These are phyloP conservation scores for Tylopilus sp. DNA, from an alignment of 768 basidiomycete genomes.

Conservation along the genomic window DNA sequence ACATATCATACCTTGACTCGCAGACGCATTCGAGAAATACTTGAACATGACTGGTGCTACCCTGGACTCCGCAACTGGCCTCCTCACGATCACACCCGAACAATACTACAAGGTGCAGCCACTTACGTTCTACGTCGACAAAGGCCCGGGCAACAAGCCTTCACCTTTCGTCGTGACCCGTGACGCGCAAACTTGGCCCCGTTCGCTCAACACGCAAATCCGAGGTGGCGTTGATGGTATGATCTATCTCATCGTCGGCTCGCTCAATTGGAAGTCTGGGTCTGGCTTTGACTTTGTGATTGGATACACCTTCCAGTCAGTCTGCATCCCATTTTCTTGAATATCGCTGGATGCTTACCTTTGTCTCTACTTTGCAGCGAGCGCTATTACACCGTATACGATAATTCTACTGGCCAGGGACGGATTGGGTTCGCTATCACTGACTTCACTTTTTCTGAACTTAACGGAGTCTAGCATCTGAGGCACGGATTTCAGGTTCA, in stretches of 20 bases:
- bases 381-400: too few species aligned
- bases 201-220: background rate
- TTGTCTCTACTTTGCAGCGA: too few species aligned
- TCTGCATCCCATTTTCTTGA: too few species aligned
- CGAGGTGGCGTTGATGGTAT: background rate
- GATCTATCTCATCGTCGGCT: background rate
- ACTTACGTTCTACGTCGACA: background rate
- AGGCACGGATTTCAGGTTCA: too few species aligned
- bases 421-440: too few species aligned
- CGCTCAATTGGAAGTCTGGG: background rate
- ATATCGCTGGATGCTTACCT: too few species aligned
- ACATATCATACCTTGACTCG: background rate
- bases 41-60: background rate
- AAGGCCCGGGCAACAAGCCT: too few species aligned
- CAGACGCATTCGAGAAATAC: background rate
- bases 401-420: too few species aligned
- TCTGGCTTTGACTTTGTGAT: background rate
- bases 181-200: background rate
- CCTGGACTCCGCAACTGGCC: background rate
- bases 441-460: too few species aligned
- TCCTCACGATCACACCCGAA: background rate
- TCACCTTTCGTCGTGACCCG: background rate
- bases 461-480: too few species aligned
- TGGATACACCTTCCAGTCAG: background rate
- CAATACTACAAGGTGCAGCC: background rate